A percentile compares a stretch with the other conserved stretches of the same genome.
Conservation (phyloP, 768 basidiomycete species). For the Rhodotorula paludigena region DNA sequence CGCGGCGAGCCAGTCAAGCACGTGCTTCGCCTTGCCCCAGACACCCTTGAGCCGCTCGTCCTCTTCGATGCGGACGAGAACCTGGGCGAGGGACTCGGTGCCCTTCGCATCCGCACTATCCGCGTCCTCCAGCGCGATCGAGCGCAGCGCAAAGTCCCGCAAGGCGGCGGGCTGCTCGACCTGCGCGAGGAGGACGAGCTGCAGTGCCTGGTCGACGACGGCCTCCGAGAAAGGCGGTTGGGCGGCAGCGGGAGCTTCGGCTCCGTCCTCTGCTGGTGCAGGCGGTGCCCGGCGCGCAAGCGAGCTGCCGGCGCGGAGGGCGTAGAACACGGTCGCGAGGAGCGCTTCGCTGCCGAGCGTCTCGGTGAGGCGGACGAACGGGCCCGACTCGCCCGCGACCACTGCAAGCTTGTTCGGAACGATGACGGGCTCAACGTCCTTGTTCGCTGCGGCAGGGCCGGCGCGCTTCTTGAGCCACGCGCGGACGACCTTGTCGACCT, state of each 20-base stretch:
- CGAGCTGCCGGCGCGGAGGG: constrained; percentile 57
- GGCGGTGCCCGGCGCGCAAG: too few species aligned
- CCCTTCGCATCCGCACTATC: background rate
- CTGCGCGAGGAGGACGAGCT: constrained; percentile 77
- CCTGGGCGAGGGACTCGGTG: constrained; percentile 57
- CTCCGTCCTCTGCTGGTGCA: background rate
- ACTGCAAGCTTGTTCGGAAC: constrained; percentile 68
- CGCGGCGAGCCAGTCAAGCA: constrained; percentile 51
- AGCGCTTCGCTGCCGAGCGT: constrained; percentile 67
- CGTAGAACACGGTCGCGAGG: constrained; percentile 76
- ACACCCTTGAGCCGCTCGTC: constrained; percentile 67
- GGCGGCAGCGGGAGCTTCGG: background rate
- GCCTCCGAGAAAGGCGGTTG: constrained; percentile 55
- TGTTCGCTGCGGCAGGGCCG: constrained; percentile 43
- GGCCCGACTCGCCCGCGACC: constrained; percentile 51
- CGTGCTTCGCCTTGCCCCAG: constrained; percentile 67
- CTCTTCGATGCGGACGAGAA: constrained; percentile 71
- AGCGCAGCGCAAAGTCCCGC: constrained; percentile 55
- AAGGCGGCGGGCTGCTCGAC: constrained; percentile 66
- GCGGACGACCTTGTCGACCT: constrained; percentile 72
- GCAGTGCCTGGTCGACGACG: constrained; percentile 79
- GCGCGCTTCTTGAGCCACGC: constrained; percentile 58
- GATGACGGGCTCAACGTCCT: constrained; percentile 63
- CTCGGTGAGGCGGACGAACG: constrained; percentile 62
- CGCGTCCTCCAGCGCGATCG: background rate